Evolutionary conservation across 1,284 basidiomycete genomes (phyloP), one percentile per base, ranked within the genome.

Genomic region (Spongispora temasekensis): DNA sequence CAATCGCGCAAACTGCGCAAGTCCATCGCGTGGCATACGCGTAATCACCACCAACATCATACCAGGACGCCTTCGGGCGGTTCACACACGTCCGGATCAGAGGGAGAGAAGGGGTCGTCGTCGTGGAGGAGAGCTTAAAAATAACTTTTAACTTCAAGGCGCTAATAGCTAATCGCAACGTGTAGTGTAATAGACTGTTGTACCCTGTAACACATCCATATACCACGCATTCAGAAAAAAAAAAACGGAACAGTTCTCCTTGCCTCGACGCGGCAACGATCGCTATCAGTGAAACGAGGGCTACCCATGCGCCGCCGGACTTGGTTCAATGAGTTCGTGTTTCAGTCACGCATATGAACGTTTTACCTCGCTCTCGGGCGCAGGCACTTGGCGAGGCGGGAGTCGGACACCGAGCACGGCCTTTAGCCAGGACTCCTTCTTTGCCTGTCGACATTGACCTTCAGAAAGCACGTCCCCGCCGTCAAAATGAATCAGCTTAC

Each of bases 401-500:
- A 74, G 58, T 19, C 57, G 56, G 31, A 17, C 51, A 0, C 70
- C 67, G 3, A 71, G 56, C 8, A 56, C 23, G 2, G 9, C 61
- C 25, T 12, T 64, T 3, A 73, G 56, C 55, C 59, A 71, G 6
- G 56, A 25, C 54, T 71, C 64, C 46, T 76, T 73, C 62, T 71
- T 71, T 19, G 8, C 9, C 71, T 73, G 35, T 31, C 53, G 4
- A 15, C 46, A 4, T n/a, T 10, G 7, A 30, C 50, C 6, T 37
- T 15, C 5, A 54, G 8, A 17, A 31, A 2, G 4, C 23, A 6
- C 1, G 4, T 30, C 23, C 9, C n/a, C n/a, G n/a, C n/a, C n/a
- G n/a, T n/a, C 30, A 9, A 17, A 21, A 27, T 21, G 9, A 9
- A 25, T 10, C 2, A n/a, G 64, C 79, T 65, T 68, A 86, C 85